Evolutionary conservation across 805 yeast species (phyloP), one percentile per base, ranked within the genome.

Genomic region (Myxozyma neotropica): DNA sequence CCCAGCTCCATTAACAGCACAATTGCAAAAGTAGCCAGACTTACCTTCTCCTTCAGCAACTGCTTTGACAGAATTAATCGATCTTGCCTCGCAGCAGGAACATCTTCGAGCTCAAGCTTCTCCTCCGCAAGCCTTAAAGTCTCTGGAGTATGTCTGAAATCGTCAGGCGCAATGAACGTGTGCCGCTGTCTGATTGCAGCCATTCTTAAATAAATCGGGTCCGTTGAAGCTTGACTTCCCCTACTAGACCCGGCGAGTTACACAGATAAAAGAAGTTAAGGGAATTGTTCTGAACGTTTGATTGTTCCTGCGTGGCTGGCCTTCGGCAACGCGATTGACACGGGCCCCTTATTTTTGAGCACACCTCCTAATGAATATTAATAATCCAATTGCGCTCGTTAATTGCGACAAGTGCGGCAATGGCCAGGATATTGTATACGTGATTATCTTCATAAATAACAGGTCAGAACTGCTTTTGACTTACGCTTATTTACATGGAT

Each of bases 71-170:
- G 31, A n/a, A 56, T 40, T 8, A 43, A 7, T n/a, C 66, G 33
- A 27, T 60, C 65, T 24, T 62, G 66, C 27, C 66, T 45, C 31
- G 64, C 53, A 5, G 53, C 66, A 17, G 61, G 65, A 19, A 62
- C 64, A 15, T 47, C 51, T n/a, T 35, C 7, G 4, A 62, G 27
- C 15, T 39, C 39, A 10, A 62, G 47, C 5, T 40, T 38, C 13
- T 62, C 65, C 36, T 17, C 40, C 19, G 44, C 19, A 23, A 62
- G 55, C 12, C 31, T 21, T 21, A 62, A 55, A n/a, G 60, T 51
- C 27, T 62, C 66, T 1, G 66, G 59, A 42, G 61, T 43, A 17
- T 59, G 59, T 6, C 60, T 56, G 43, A 62, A 62, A 15, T 46
- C 35, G 12, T 43, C 19, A 21, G 54, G 59, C 36, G 61, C 64